These are phyloP conservation scores for Dioszegia aurantiaca DNA, from an alignment of 768 basidiomycete species.

Conservation along the genomic window DNA sequence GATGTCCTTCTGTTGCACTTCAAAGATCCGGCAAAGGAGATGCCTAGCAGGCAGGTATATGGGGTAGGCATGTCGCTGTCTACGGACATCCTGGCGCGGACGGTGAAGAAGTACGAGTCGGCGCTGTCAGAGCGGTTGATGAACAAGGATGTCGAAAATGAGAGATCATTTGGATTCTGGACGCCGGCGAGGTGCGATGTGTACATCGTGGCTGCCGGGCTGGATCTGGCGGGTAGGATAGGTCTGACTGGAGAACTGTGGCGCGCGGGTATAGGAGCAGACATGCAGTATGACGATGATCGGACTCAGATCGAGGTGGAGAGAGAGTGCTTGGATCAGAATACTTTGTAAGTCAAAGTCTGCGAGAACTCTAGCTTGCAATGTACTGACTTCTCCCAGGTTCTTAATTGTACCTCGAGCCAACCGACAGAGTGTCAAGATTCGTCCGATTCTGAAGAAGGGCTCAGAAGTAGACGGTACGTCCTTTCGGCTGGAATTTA, in stretches of 20 bases:
- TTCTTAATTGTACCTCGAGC: constrained; percentile 45
- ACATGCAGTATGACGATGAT: constrained; percentile 51
- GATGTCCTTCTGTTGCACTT: constrained; percentile 47
- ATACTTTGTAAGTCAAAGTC: constrained; percentile 47
- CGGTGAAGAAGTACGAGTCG: constrained; percentile 44
- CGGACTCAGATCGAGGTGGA: constrained; percentile 42
- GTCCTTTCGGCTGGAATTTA: constrained; percentile 1
- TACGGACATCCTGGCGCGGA: constrained; percentile 37
- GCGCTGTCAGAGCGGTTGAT: constrained; percentile 38
- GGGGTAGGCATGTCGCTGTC: constrained; percentile 49
- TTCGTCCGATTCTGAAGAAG: constrained; percentile 36
- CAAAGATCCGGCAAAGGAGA: constrained; percentile 39
- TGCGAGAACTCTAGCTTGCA: no score
- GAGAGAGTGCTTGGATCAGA: constrained; percentile 46
- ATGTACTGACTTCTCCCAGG: constrained; percentile 20
- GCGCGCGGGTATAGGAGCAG: constrained; percentile 47
- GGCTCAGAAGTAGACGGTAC: constrained; percentile 47
- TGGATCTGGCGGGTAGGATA: constrained; percentile 37
- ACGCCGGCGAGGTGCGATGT: constrained; percentile 50
- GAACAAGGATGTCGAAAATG: constrained; percentile 39
- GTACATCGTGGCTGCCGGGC: constrained; percentile 43
- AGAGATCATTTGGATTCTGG: constrained; percentile 48
- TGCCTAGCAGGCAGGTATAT: constrained; percentile 32
- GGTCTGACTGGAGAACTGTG: constrained; percentile 46
- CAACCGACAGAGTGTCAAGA: constrained; percentile 41